Base-by-base conservation (phyloP, 73 alveolate species). In the Tetrahymena thermophila region DNA sequence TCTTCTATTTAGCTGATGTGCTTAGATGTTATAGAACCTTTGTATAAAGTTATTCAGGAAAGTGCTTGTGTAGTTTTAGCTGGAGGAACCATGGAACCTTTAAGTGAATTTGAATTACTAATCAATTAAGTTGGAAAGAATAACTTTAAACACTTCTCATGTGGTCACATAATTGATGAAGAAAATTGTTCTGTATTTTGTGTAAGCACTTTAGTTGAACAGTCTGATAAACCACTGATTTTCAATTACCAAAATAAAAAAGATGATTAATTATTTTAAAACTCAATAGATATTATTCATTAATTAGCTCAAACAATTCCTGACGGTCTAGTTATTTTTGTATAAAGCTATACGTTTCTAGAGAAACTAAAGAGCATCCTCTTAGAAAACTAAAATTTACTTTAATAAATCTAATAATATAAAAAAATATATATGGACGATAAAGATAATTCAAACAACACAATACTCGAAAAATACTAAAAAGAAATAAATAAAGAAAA, bases 11-110 rank as follows among this genome's bases (percentile, higher is more conserved):
- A 95, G 96, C 96, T 94, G 93, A 89, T 98, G 56, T 97, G 97
- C 93, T 58, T 98, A 38, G 96, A 97, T 94, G 98, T 98, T 38
- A 94, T 93, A 38, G 94, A 97, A 35, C 97, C 96, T 56, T 96
- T 98, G 93, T 96, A 96, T 84, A 40, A 93, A 83, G 44, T 98
- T 71, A 50, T 98, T 37, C 97, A 96, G 85, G 96, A 97, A 94
- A 97, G 94, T 84, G 96, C 96, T 56, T 94, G 97, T 28, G 37
- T 98, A 15, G 95, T 98, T 21, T 97, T 98, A 57, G 95, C 97
- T 11, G 99, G 99, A 55, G 99, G 99, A n/a, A 98, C 99, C 19
- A 83, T 98, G 94, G 97, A 98, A 94, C 99, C 99, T 34, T 94
- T 97, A 94, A 96, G 97, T 57, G 99, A 98, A 95, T 98, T 98